Evolutionary conservation across 768 basidiomycete species (phyloP), one percentile per base, ranked within the genome.

Genomic region (Neoboletus subvelutipes): DNA sequence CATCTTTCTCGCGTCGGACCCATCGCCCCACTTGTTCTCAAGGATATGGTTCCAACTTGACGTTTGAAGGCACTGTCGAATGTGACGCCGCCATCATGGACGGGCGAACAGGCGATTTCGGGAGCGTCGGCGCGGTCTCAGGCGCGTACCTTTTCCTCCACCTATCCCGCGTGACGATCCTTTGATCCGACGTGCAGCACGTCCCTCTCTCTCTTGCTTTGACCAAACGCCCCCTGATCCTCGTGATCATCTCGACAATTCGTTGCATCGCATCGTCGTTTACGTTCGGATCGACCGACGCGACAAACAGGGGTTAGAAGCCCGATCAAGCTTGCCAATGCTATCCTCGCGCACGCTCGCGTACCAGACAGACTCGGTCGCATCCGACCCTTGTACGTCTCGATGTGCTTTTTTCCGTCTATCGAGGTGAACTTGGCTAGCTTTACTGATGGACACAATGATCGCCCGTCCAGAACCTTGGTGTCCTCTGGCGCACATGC

Each of bases 11-110:
- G 10, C 39, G 10, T 34, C 24, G 39, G 11, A 1, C 24, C 37
- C 12, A 11, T 37, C 49, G 24, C 17, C 11, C 20, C 20, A n/a
- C 37, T n/a, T n/a, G 18, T 1, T 40, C 24, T 41, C 18, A 48
- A 86, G 89, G 90, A 1, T 83, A 80, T 58, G 90, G 92, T 5
- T 90, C 91, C 2, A 93, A 92, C 68, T 74, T 93, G 45, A 91
- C 88, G 0, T 60, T 86, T 4, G 76, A 81, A n/a, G 90, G 92
- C 15, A 75, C 74, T 3, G 90, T 92, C 18, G 91, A 93, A 72
- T 92, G 91, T 63, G 91, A 93, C 63, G 90, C 91, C 9, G 80
- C 88, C 13, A 75, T 92, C 54, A 89, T 90, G 84, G 73, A 76
- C 22, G 80, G 81, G 24, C 68, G 65, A 43, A 68, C 71, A 0